Evolutionary conservation across 83 land plant species (phyloP).

Genomic region (Thuja plicata): DNA sequence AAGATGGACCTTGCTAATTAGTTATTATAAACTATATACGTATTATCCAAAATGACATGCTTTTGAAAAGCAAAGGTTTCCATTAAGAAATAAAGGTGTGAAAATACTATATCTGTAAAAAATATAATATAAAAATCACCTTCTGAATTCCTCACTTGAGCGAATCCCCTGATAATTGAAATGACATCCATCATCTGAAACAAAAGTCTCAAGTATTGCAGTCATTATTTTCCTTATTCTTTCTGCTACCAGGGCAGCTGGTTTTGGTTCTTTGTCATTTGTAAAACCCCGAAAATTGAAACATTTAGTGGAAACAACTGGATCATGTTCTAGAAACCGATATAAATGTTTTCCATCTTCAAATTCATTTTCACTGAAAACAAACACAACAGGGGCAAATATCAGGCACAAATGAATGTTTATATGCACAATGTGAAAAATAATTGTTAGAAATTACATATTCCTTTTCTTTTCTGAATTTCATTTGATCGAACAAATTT

Average conservation of each 20-base stretch:
- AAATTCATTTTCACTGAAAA: slow-evolving; percentile 68
- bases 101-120: background rate
- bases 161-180: slow-evolving; percentile 57
- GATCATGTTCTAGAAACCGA: slow-evolving; percentile 88
- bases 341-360: slow-evolving; percentile 79
- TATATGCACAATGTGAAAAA: background rate
- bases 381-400: background rate
- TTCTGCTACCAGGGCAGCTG: slow-evolving; percentile 40
- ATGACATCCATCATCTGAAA: slow-evolving; percentile 71
- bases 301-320: slow-evolving; percentile 50
- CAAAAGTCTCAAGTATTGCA: slow-evolving; percentile 69
- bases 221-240: slow-evolving; percentile 57
- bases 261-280: slow-evolving; percentile 65
- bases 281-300: slow-evolving; percentile 62
- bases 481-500: background rate
- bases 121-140: slow-evolving; percentile 27
- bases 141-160: slow-evolving; percentile 78
- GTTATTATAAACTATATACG: background rate
- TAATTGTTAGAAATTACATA: background rate
- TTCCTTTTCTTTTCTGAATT: background rate
- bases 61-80: background rate
- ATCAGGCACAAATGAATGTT: background rate
- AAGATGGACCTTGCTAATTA: background rate
- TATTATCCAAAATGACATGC: background rate
- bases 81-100: background rate